These are phyloP conservation scores for Knoxdaviesia capensis DNA, from an alignment of 2,329 filamentous ascomycete genomes.

Conservation along the genomic window DNA sequence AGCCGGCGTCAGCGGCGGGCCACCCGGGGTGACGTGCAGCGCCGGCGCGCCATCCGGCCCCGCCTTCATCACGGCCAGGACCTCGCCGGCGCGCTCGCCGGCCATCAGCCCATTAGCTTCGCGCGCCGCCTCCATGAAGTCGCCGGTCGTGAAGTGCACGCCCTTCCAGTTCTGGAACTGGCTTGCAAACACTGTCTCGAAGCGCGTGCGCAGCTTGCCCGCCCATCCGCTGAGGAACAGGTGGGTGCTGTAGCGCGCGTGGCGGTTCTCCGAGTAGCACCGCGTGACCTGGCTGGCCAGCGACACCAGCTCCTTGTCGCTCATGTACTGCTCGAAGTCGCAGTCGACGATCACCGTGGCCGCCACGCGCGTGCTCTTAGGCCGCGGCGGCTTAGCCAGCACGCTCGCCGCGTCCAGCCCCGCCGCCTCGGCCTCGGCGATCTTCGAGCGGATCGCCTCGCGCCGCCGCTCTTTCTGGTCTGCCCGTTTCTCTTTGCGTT, in stretches of 20 bases:
- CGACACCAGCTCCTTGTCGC: conserved; percentile 65
- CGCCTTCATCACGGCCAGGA: conserved; percentile 36
- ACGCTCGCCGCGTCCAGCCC: conserved; percentile 19
- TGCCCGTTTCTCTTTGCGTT: conserved; percentile 33
- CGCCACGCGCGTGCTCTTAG: conserved; percentile 37
- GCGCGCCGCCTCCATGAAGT: conserved; percentile 51
- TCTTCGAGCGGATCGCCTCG: conserved; percentile 25
- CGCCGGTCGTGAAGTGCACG: conserved; percentile 49
- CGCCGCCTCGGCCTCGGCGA: conserved; percentile 21
- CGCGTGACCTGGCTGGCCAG: conserved; percentile 69
- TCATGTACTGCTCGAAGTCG: conserved; percentile 80
- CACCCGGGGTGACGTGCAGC: conserved; percentile 2
- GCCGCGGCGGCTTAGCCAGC: conserved; percentile 12
- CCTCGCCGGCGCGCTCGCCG: conserved; percentile 27
- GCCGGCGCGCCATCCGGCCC: conserved; percentile 9
- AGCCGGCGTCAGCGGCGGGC: conserved; percentile 13
- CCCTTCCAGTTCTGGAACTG: conserved; percentile 66
- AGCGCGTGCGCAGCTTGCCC: conserved; percentile 54
- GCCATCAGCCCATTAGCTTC: conserved; percentile 50
- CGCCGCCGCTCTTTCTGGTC: conserved; percentile 25
- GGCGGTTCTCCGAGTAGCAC: conserved; percentile 73
- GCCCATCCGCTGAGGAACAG: conserved; percentile 62
- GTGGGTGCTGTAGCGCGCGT: conserved; percentile 45
- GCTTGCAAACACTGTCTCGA: conserved; percentile 52
- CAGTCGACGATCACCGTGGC: conserved; percentile 77